Evolutionary conservation across 2,329 filamentous ascomycete species (phyloP), one percentile per base, ranked within the genome.

Genomic region (Emmonsia crescens): DNA sequence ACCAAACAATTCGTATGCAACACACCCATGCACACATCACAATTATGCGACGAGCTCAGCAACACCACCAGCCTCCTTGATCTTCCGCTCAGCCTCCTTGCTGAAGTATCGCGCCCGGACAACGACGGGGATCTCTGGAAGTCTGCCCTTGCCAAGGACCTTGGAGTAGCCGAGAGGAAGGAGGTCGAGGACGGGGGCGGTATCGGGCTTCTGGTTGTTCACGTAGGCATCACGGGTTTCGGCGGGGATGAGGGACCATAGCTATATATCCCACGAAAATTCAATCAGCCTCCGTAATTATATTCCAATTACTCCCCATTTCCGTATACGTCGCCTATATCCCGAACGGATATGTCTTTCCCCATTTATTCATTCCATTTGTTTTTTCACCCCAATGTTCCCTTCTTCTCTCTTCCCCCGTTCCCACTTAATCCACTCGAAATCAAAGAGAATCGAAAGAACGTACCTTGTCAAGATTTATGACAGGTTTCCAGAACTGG

Each of bases 1-100:
- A 40, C n/a, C 33, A 55, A 44, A 40, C 16, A 52, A 38, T 24
- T 55, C 59, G 19, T 33, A 36, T 33, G 21, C 33, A 33, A 52
- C 21, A 29, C 59, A 46, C 33, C n/a, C 14, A 52, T 21, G 10
- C 40, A 27, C 55, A 42, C 36, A 57, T 57, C 21, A 27, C 55
- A 60, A 74, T 84, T 89, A 96, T 81, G 91, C 92, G 76, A 96
- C 90, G 78, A 96, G 85, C 85, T 96, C 91, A 74, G 96, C 83
- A 75, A 96, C 89, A 81, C 93, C 93, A 79, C 94, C 94, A 74
- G 92, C 93, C 80, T 94, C 91, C 78, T 89, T 96, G 82, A 99
- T 96, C 89, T 99, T 99, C 83, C 90, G 85, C 88, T 99, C 94
- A 71, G 94, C 94, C 79, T 96, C 87, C 78, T 89, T 89, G 85